Evolutionary conservation across 2,329 filamentous ascomycete species (phyloP), one percentile per base, ranked within the genome.

Genomic region (Microdochium nivale): DNA sequence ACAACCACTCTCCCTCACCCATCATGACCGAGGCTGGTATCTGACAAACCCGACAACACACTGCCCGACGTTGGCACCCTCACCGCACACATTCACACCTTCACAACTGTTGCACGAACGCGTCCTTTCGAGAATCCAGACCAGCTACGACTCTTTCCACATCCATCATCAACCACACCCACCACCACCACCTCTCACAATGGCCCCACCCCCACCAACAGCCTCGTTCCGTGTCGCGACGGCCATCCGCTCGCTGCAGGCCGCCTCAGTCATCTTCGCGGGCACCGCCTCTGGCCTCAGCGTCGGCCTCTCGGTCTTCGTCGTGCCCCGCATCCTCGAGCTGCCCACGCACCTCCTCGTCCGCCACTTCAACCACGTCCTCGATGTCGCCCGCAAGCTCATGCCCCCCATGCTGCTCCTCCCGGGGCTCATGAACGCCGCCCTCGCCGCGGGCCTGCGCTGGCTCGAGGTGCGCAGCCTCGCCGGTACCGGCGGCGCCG

Each of bases 331-430:
- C 40, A 64, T 83, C 9, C 72, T 84, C 53, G 69, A 77, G 53
- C 75, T 78, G 0, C 81, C 81, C 1, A 72, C 76, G 1, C 74
- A 74, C 1, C 65, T 82, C 11, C 73, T 82, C 54, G 74, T 78
- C 30, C 70, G 69, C 37, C 80, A 84, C 65, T 84, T 79, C 79
- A 58, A 63, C 53, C 67, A 61, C 40, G 62, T 72, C 53, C 76
- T 68, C 63, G 59, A 63, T 19, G 56, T 60, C 2, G 75, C 74
- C 49, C 68, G 61, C 50, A 54, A 58, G n/a, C 51, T 70, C 37
- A 69, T 74, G 21, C 70, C 72, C 0, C 54, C 65, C 1, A 52
- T 74, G 9, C 64, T 71, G 5, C 52, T 72, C n/a, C 25, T 74
- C 25, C 67, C 72, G 3, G 66, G 68, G 1, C 51, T 71, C 1